phyloP scores from a whole-genome alignment of 495 filamentous ascomycete genomes.

The Penicillium psychrofluorescens region DNA sequence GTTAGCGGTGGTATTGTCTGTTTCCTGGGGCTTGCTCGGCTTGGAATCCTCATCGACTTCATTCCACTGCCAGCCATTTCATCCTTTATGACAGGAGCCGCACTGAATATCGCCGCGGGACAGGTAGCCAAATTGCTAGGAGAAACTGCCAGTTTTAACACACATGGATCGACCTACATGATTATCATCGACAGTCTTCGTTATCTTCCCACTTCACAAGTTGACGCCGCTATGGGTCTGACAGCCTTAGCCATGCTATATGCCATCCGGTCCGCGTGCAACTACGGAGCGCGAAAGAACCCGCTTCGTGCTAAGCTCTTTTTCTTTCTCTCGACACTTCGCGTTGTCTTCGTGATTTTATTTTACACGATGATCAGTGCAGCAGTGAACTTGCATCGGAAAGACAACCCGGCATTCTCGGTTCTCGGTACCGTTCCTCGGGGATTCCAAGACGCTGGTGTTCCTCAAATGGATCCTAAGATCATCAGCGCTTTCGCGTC shows the following conservation, averaged over 20 bases:
- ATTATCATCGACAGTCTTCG: constrained; percentile 86
- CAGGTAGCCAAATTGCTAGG: constrained; percentile 84
- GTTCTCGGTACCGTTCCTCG: constrained; percentile 73
- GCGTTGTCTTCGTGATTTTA: constrained; percentile 87
- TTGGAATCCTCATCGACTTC: constrained; percentile 92
- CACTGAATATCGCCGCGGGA: constrained; percentile 82
- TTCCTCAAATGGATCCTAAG: constrained; percentile 56
- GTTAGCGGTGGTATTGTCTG: constrained; percentile 76
- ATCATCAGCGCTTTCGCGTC: constrained; percentile 56
- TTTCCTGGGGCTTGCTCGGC: constrained; percentile 69
- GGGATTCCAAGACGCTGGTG: constrained; percentile 75
- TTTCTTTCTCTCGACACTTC: constrained; percentile 88
- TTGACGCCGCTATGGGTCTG: constrained; percentile 88
- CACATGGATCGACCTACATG: constrained; percentile 72
- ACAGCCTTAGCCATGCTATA: constrained; percentile 81
- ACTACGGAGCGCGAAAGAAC: constrained; percentile 55
- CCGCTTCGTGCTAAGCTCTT: constrained; percentile 63
- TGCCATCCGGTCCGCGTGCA: constrained; percentile 63
- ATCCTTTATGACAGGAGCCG: constrained; percentile 97
- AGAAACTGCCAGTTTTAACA: constrained; percentile 61
- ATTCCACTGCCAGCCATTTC: constrained; percentile 88
- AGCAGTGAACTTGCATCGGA: constrained; percentile 60
- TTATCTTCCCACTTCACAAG: constrained; percentile 53
- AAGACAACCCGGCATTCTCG: constrained; percentile 44
- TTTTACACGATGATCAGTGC: constrained; percentile 92